Percentiles rank a stretch among this genome's conserved stretches.
These are phyloP conservation scores for Ceratocystis alfenasii DNA, from an alignment of 2,329 filamentous ascomycete species.

Conservation along the genomic window DNA sequence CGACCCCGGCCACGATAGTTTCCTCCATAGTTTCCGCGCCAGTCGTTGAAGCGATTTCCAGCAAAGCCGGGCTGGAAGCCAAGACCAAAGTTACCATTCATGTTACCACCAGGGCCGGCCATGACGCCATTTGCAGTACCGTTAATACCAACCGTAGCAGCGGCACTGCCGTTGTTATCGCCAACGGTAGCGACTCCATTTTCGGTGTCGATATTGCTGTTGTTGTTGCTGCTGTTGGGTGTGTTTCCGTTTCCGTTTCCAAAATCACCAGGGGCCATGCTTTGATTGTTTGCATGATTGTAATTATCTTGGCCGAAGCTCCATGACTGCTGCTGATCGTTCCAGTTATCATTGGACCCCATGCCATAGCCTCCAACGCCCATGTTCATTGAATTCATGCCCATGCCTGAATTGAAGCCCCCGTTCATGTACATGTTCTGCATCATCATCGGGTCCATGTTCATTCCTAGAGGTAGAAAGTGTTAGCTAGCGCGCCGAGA, in stretches of 20 bases:
- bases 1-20: slow-evolving; percentile 19
- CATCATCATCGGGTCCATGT: slow-evolving; percentile 70
- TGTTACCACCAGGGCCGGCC: neutral
- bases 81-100: slow-evolving; percentile 12
- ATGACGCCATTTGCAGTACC: slow-evolving; percentile 2
- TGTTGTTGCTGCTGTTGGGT: slow-evolving; percentile 40
- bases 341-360: slow-evolving; percentile 67
- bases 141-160: slow-evolving; percentile 19
- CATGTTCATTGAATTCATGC: slow-evolving; percentile 45
- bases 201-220: slow-evolving; percentile 31
- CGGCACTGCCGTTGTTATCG: slow-evolving; percentile 27
- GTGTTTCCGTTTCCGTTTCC: slow-evolving; percentile 46
- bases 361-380: slow-evolving; percentile 62
- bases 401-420: slow-evolving; percentile 53
- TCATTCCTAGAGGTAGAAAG: slow-evolving; percentile 52
- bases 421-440: slow-evolving; percentile 70
- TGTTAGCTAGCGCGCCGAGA: neutral
- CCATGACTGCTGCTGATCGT: slow-evolving; percentile 63
- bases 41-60: slow-evolving; percentile 22
- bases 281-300: slow-evolving; percentile 72
- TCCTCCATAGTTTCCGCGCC: slow-evolving; percentile 18
- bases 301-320: slow-evolving; percentile 81
- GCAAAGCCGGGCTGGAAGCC: slow-evolving; percentile 15
- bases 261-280: slow-evolving; percentile 71
- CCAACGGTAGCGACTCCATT: slow-evolving; percentile 10